phyloP scores from a whole-genome alignment of 1,139 yeast species.

The Sugiyamaella novakii region DNA sequence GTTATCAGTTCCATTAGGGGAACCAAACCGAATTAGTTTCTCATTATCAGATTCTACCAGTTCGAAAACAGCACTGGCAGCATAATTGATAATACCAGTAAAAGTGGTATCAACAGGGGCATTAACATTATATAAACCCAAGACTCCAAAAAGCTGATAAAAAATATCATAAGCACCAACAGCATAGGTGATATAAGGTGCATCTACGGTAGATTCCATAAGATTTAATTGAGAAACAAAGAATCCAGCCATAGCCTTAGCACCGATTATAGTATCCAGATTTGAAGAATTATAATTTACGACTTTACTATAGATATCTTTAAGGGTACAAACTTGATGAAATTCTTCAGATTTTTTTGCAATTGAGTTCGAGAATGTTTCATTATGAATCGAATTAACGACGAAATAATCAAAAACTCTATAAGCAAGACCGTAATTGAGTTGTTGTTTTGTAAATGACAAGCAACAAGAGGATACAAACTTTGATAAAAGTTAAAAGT shows the following conservation, averaged over 20 bases:
- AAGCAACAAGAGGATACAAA: slow-evolving; percentile 33
- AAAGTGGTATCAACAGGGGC: slow-evolving; percentile 40
- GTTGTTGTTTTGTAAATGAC: slow-evolving; percentile 34
- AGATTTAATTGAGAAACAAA: slow-evolving; percentile 41
- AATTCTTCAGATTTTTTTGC: slow-evolving; percentile 30
- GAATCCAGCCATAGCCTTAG: slow-evolving; percentile 43
- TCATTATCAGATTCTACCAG: slow-evolving; percentile 38
- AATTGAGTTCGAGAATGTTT: slow-evolving; percentile 36
- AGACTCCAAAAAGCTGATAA: slow-evolving; percentile 44
- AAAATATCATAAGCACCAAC: slow-evolving; percentile 50
- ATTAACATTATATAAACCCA: slow-evolving; percentile 40
- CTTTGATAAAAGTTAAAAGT: slow-evolving; percentile 44
- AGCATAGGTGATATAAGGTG: slow-evolving; percentile 45
- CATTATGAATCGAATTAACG: slow-evolving; percentile 47
- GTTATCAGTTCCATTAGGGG: slow-evolving; percentile 48
- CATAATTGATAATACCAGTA: slow-evolving; percentile 50
- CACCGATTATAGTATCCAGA: slow-evolving; percentile 45
- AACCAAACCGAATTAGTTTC: slow-evolving; percentile 46
- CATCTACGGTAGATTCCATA: slow-evolving; percentile 38
- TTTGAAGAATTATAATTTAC: slow-evolving; percentile 41
- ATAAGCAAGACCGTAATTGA: slow-evolving; percentile 46
- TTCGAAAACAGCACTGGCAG: slow-evolving; percentile 48
- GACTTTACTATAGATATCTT: slow-evolving; percentile 46
- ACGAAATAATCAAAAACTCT: slow-evolving; percentile 45
- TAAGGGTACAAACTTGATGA: slow-evolving; percentile 40